Percentiles rank a stretch among this genome's conserved stretches.
phyloP scores from a whole-genome alignment of 2,329 filamentous ascomycete genomes.

The Penicillium sclerotiorum region DNA sequence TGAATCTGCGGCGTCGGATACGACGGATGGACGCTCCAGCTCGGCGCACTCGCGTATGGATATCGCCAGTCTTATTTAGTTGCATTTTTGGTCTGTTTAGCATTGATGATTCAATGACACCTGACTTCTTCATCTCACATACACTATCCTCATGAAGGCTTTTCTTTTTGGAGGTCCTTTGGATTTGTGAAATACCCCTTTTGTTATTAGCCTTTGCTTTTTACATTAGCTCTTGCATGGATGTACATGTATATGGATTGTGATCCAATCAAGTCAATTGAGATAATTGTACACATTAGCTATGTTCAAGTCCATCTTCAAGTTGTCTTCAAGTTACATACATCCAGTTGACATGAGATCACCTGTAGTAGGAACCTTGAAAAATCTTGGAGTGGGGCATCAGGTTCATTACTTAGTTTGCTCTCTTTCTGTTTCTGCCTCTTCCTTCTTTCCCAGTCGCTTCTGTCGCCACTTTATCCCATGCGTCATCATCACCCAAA shows the following conservation, averaged over 20 bases:
- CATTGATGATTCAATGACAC: not conserved
- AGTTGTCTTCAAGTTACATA: too few species aligned
- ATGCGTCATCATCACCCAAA: slow-evolving; percentile 29
- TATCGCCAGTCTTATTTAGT: slow-evolving; percentile 51
- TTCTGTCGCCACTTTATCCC: slow-evolving; percentile 34
- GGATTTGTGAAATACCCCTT: slow-evolving; percentile 1
- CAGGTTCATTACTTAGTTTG: too few species aligned
- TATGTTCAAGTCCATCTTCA: too few species aligned
- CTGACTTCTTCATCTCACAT: not conserved
- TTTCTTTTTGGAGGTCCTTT: not conserved
- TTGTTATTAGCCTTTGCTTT: slow-evolving; percentile 2
- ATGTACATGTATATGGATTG: not conserved
- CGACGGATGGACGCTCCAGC: slow-evolving; percentile 29
- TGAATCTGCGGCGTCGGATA: slow-evolving; percentile 25
- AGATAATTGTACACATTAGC: too few species aligned
- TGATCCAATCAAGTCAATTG: too few species aligned
- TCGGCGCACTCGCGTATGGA: slow-evolving; percentile 48
- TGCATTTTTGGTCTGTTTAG: not conserved
- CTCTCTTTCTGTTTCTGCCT: too few species aligned
- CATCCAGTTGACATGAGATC: too few species aligned
- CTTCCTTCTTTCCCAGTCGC: slow-evolving; percentile 11
- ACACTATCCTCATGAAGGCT: not conserved
- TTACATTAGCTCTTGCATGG: not conserved
- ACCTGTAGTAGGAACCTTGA: too few species aligned
- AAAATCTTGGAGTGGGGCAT: too few species aligned